Evolutionary conservation across 2,329 filamentous ascomycete genomes (phyloP).

Genomic region (Septoria linicola): DNA sequence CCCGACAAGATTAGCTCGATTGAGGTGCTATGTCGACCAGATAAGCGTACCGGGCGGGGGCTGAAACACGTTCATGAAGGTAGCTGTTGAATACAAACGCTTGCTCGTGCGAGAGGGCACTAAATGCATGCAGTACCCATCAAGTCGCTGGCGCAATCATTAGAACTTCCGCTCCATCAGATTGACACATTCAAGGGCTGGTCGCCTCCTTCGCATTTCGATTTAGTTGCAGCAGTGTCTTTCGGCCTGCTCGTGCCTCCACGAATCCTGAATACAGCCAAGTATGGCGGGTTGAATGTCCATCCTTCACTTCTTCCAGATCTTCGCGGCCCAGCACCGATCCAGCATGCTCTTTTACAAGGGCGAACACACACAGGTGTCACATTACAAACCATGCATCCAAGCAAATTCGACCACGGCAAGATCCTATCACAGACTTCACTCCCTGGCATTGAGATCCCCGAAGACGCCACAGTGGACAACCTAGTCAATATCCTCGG

Average conservation of each 20-base stretch:
- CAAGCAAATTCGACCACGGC: slow-evolving; percentile 74
- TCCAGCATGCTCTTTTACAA: slow-evolving; percentile 77
- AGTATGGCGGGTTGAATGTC: slow-evolving; percentile 87
- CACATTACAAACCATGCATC: slow-evolving; percentile 82
- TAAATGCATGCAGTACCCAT: slow-evolving; percentile 54
- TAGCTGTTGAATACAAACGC: too few species aligned
- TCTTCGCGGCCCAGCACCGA: slow-evolving; percentile 79
- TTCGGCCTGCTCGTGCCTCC: slow-evolving; percentile 87
- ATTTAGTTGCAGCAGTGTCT: slow-evolving; percentile 87
- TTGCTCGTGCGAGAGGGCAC: too few species aligned
- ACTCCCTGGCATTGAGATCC: slow-evolving; percentile 54
- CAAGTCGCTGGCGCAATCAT: slow-evolving; percentile 60
- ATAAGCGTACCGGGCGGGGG: slow-evolving; percentile 75
- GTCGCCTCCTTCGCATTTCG: slow-evolving; percentile 62
- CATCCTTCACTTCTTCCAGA: slow-evolving; percentile 82
- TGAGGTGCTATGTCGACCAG: slow-evolving; percentile 79
- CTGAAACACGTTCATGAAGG: slow-evolving; percentile 61
- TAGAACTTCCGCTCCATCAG: slow-evolving; percentile 69
- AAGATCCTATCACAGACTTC: slow-evolving; percentile 67
- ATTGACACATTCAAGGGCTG: slow-evolving; percentile 81
- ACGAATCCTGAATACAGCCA: slow-evolving; percentile 66
- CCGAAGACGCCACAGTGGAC: slow-evolving; percentile 47
- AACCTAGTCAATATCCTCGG: slow-evolving; percentile 59
- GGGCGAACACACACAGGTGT: slow-evolving; percentile 66
- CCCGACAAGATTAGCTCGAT: slow-evolving; percentile 66